Conservation (phyloP, 176 grass and related monocot genomes). For the Eragrostis nindensis region DNA sequence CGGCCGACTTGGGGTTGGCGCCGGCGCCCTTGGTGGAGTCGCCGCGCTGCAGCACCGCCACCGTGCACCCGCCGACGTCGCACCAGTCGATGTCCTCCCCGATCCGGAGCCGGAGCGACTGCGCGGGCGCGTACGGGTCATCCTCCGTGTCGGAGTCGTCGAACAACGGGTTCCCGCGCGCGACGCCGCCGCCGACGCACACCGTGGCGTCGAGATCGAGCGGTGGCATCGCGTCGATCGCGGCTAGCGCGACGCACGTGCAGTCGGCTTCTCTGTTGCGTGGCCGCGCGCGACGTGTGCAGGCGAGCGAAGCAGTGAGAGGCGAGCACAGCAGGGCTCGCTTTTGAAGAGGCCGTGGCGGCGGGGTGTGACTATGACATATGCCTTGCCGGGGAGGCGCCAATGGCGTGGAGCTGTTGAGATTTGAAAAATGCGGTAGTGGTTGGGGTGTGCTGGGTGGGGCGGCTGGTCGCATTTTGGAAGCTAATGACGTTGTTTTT, state of each 20-base stretch:
- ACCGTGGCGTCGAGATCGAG: not conserved
- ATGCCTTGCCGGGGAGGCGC: conserved; percentile 11
- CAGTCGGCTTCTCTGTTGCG: not conserved
- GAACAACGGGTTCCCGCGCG: not conserved
- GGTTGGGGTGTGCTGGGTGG: not conserved
- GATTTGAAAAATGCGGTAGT: conserved; percentile 33
- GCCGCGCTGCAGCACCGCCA: conserved; percentile 37
- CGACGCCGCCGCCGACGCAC: not conserved
- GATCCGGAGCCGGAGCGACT: conserved; percentile 31
- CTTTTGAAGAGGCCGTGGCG: conserved; percentile 37
- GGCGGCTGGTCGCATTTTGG: conserved; percentile 11
- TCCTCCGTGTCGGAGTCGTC: not conserved
- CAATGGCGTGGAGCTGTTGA: conserved; percentile 17
- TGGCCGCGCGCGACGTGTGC: too few relatives aligned
- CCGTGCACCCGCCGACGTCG: conserved; percentile 5
- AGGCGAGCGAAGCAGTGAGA: too few relatives aligned
- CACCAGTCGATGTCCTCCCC: conserved; percentile 50
- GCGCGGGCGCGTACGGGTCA: conserved; percentile 32
- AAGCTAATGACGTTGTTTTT: conserved; percentile 11
- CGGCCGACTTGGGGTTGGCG: conserved; percentile 48
- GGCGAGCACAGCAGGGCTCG: too few relatives aligned
- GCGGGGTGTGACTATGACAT: not conserved
- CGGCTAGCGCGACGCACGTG: not conserved
- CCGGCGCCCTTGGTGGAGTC: conserved; percentile 53
- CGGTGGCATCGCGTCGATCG: conserved; percentile 17